phyloP scores from a whole-genome alignment of 2,329 filamentous ascomycete genomes.

The Botryotinia convoluta region DNA sequence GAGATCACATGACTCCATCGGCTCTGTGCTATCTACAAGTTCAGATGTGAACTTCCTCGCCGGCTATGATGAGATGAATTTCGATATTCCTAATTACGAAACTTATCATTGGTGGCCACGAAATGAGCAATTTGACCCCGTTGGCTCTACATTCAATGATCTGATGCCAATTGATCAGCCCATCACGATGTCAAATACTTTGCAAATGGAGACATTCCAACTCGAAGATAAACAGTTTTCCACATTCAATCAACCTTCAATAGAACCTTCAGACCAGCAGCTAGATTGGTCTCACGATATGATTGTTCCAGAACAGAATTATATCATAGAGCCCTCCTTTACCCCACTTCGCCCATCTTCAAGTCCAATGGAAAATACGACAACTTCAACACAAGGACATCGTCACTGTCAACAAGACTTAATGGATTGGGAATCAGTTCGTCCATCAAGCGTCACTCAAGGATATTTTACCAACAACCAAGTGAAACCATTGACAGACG shows the following conservation, averaged over 20 bases:
- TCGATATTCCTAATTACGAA: conserved; percentile 9
- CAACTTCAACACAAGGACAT: not conserved
- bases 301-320: not conserved
- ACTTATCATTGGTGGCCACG: conserved; percentile 11
- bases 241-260: not conserved
- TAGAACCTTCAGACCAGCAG: not conserved
- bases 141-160: not conserved
- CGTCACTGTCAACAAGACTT: not conserved
- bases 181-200: not conserved
- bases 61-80: conserved; percentile 14
- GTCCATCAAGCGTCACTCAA: conserved; percentile 14
- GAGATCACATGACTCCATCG: conserved; percentile 19
- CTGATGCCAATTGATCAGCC: conserved; percentile 6
- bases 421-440: conserved; percentile 19
- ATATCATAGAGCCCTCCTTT: not conserved
- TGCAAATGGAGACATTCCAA: not conserved
- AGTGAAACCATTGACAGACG: conserved; percentile 17
- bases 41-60: conserved; percentile 15
- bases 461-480: conserved; percentile 10
- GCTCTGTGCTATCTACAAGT: conserved; percentile 13
- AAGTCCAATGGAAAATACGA: conserved; percentile 19
- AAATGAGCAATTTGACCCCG: not conserved
- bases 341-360: conserved; percentile 9
- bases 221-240: not conserved
- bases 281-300: not conserved